Evolutionary conservation across 2,329 filamentous ascomycete genomes (phyloP), one percentile per base, ranked within the genome.

Genomic region (Trichoderma endophyticum): DNA sequence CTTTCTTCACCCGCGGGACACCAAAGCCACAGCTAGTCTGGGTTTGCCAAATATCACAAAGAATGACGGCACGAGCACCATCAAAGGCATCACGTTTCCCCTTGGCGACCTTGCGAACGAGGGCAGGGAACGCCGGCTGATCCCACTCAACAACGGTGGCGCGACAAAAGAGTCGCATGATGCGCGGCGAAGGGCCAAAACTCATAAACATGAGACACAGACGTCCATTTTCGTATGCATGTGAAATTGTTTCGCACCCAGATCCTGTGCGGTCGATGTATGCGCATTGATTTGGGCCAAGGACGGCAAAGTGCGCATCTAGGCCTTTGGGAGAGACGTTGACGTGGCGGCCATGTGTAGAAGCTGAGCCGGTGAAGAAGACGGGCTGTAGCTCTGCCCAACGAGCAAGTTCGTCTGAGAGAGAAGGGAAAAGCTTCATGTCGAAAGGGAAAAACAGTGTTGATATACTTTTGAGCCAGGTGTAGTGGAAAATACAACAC

Each of bases 251-350:
- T 82, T 95, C 93, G 77, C 86, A 90, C 28, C 92, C 92, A 36
- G 90, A 92, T 34, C 92, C 93, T 1, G 90, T 93, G 73, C 90
- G 87, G 78, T 95, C 92, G 70, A 94, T 84, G 78, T 94, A 95
- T 30, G 89, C 90, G 71, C 86, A 87, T n/a, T 84, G 83, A 73
- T 86, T 91, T 34, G 87, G 84, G 9, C 82, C 81, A 67, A 92
- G 82, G 68, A 93, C 83, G 36, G 87, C 84, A 76, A 93, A 89
- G 32, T 90, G 90, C n/a, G 86, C 82, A 21, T 86, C 84, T 26
- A 91, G 85, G 63, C 92, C 92, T 80, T 95, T 94, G 63, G 93
- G 91, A 0, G 92, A 94, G 70, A 94, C 82, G 77, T 95, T 95
- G 83, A 95, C 84, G 82, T 95, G 92, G 3, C 83, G 81, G 24